phyloP scores from a whole-genome alignment of 306 rosid genomes.

The Cucumis cinereus region DNA sequence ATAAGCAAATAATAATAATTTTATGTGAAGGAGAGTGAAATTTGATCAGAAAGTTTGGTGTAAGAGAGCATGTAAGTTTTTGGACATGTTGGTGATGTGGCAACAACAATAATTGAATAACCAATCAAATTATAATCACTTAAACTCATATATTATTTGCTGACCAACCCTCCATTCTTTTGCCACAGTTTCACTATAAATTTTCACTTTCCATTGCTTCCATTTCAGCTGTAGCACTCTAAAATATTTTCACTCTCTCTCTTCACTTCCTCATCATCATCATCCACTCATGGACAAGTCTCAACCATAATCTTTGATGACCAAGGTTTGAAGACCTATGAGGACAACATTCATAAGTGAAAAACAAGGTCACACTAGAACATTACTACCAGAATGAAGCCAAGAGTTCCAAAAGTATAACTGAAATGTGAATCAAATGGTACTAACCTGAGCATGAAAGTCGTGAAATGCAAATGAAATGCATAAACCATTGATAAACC shows the following conservation, averaged over 20 bases:
- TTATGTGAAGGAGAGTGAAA: constrained; percentile 60
- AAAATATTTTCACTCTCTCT: background rate
- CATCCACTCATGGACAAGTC: constrained; percentile 8
- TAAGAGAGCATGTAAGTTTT: constrained; percentile 43
- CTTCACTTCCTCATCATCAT: too few species aligned
- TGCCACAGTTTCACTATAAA: constrained; percentile 13
- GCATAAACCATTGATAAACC: too few species aligned
- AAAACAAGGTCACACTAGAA: too few species aligned
- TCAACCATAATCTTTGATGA: background rate
- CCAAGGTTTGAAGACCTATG: constrained; percentile 3
- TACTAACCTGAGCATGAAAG: too few species aligned
- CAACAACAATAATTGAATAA: constrained; percentile 43
- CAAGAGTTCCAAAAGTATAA: too few species aligned
- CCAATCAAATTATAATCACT: background rate
- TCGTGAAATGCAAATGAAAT: too few species aligned
- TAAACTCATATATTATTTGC: constrained; percentile 15
- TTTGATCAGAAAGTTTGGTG: constrained; percentile 98
- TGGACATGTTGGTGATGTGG: constrained; percentile 60
- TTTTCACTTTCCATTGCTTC: constrained; percentile 3
- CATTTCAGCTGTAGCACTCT: background rate
- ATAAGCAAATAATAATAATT: background rate
- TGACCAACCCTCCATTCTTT: constrained; percentile 75
- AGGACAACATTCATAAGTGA: too few species aligned
- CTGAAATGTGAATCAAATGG: too few species aligned
- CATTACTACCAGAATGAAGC: too few species aligned